A percentile compares a stretch with the other conserved stretches of the same genome.
These are phyloP conservation scores for Fonsecaea pedrosoi DNA, from an alignment of 2,329 filamentous ascomycete genomes.

Conservation along the genomic window DNA sequence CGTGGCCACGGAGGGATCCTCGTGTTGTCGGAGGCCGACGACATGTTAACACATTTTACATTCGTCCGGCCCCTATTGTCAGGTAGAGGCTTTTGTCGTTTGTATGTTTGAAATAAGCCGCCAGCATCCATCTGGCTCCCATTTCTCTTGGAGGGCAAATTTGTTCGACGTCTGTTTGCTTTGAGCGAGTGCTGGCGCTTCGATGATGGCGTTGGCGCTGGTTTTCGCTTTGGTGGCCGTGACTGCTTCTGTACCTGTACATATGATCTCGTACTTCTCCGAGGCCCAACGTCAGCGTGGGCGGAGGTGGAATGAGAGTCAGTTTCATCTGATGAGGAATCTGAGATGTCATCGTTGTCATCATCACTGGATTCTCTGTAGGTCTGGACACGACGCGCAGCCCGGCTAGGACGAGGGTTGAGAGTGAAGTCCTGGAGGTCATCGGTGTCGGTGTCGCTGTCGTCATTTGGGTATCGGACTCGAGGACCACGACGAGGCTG, in stretches of 20 bases:
- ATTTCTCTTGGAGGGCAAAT: not conserved
- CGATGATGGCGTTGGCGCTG: constrained; percentile 1
- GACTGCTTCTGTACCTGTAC: not conserved
- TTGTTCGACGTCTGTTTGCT: constrained; percentile 30
- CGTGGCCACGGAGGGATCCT: constrained; percentile 63
- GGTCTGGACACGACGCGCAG: constrained; percentile 28
- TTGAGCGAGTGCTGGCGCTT: constrained; percentile 11
- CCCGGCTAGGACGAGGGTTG: constrained; percentile 23
- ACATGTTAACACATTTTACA: not conserved
- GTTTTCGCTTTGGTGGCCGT: constrained; percentile 16
- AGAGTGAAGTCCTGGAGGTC: constrained; percentile 10
- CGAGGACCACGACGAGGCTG: constrained; percentile 27
- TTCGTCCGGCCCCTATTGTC: not conserved
- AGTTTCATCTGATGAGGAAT: constrained; percentile 14
- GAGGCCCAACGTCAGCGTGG: not conserved
- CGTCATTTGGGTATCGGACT: constrained; percentile 28
- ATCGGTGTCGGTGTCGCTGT: constrained; percentile 22
- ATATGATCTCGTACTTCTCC: constrained; percentile 13
- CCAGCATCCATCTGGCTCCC: not conserved
- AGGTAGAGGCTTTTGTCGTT: constrained; percentile 24
- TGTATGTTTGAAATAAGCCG: constrained; percentile 25
- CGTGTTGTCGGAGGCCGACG: constrained; percentile 4
- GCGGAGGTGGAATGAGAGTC: constrained; percentile 16
- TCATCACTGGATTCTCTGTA: constrained; percentile 33
- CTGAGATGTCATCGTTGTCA: constrained; percentile 11